phyloP scores from a whole-genome alignment of 495 filamentous ascomycete species.

The Collariella sp. region DNA sequence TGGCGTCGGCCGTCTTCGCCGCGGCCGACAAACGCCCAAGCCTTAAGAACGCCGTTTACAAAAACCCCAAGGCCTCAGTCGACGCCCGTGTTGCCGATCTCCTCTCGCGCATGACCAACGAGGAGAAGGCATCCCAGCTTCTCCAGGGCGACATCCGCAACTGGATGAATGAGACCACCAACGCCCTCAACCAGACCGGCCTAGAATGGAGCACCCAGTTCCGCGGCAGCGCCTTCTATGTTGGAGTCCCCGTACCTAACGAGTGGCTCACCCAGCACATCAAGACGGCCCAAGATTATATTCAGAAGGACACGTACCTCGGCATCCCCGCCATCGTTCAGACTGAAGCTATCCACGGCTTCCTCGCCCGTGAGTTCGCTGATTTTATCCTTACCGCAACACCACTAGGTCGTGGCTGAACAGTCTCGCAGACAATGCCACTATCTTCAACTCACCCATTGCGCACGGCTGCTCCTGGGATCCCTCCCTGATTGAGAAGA shows the following conservation, averaged over 20 bases:
- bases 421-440: constrained; percentile 46
- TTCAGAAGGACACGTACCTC: constrained; percentile 53
- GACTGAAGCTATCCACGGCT: constrained; percentile 63
- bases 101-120: constrained; percentile 57
- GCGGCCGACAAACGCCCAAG: constrained; percentile 4
- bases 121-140: constrained; percentile 61
- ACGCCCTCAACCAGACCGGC: constrained; percentile 54
- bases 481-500: constrained; percentile 48
- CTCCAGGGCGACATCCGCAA: constrained; percentile 62
- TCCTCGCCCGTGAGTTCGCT: constrained; percentile 29
- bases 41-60: constrained; percentile 42
- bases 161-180: constrained; percentile 54
- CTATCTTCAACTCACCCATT: constrained; percentile 69
- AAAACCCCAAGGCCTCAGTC: constrained; percentile 49
- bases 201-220: constrained; percentile 54
- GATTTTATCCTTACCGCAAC: not conserved
- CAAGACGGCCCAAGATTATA: constrained; percentile 54
- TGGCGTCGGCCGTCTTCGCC: not conserved
- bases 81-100: constrained; percentile 57
- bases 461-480: constrained; percentile 60
- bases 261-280: constrained; percentile 52
- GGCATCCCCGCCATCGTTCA: constrained; percentile 64
- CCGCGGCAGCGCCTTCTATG: constrained; percentile 59
- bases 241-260: constrained; percentile 48
- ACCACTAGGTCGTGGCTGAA: not conserved